Percentiles rank a stretch among this genome's conserved stretches.
These are phyloP conservation scores for Zygnema cylindricum DNA, from an alignment of 139 green algal species.

Conservation along the genomic window DNA sequence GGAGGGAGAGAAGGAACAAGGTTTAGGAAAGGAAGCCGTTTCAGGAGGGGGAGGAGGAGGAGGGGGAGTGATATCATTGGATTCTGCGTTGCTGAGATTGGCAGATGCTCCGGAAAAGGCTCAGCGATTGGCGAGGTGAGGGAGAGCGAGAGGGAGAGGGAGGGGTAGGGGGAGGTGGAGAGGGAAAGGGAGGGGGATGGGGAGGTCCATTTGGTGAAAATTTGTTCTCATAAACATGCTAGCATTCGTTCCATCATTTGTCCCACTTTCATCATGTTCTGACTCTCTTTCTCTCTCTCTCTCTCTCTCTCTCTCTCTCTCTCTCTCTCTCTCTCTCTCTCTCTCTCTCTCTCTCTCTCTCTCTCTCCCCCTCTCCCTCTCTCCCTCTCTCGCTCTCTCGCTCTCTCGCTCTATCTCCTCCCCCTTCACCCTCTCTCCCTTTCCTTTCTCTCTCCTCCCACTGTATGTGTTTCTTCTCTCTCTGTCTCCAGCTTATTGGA, in stretches of 20 bases:
- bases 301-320: too few species aligned
- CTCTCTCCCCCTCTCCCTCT: not conserved
- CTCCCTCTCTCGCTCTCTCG: too few species aligned
- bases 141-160: not conserved
- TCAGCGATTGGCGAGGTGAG: slow-evolving; percentile 32
- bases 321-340: not conserved
- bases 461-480: slow-evolving; percentile 6
- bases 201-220: too few species aligned
- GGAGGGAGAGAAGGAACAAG: not conserved
- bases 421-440: not conserved
- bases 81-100: slow-evolving; percentile 49
- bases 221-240: too few species aligned
- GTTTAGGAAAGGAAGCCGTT: not conserved
- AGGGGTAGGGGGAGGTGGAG: not conserved
- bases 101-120: slow-evolving; percentile 49
- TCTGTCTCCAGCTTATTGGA: slow-evolving; percentile 50
- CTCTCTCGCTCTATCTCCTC: too few species aligned
- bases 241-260: too few species aligned
- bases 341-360: not conserved
- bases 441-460: not conserved
- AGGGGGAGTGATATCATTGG: not conserved
- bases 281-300: too few species aligned
- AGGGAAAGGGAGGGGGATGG: not conserved
- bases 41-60: not conserved
- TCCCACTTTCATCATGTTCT: too few species aligned